A percentile compares a stretch with the other conserved stretches of the same genome.
These are phyloP conservation scores for Hysterangium stoloniferum DNA, from an alignment of 768 basidiomycete species.

Conservation along the genomic window DNA sequence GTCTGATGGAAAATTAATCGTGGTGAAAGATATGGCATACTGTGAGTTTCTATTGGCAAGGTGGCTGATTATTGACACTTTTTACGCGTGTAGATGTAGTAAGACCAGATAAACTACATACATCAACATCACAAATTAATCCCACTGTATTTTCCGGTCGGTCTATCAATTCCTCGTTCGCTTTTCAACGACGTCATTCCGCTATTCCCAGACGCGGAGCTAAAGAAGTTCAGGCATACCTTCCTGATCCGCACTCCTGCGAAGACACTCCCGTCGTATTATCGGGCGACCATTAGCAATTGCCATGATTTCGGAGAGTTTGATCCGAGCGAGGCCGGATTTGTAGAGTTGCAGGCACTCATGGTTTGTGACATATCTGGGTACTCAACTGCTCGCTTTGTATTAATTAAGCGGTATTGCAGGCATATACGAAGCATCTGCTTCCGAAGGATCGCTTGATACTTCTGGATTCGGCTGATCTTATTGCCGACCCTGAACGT, in stretches of 20 bases:
- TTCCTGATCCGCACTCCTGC: neutral
- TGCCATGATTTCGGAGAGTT: conserved; percentile 4
- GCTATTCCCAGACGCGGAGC: neutral
- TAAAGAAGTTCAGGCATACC: conserved; percentile 5
- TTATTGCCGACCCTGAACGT: neutral
- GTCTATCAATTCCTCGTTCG: neutral
- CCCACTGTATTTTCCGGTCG: conserved; percentile 2
- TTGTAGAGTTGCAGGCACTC: neutral
- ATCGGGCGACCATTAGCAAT: neutral
- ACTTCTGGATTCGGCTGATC: conserved; percentile 4
- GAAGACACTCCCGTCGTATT: conserved; percentile 1
- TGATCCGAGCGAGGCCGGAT: conserved; percentile 3
- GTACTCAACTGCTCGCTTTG: neutral
- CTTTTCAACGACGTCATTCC: no score
- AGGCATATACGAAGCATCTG: conserved; percentile 2
- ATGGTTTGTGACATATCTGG: neutral
- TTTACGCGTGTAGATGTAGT: neutral
- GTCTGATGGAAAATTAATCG: neutral
- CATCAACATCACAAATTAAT: neutral
- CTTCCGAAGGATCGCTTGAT: neutral
- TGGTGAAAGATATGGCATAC: conserved; percentile 4
- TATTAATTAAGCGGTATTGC: neutral
- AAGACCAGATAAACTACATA: neutral
- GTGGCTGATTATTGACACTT: neutral
- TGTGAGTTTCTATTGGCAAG: neutral